Conservation (phyloP, 169 alveolate genomes). For the Eimeria sp. region DNA sequence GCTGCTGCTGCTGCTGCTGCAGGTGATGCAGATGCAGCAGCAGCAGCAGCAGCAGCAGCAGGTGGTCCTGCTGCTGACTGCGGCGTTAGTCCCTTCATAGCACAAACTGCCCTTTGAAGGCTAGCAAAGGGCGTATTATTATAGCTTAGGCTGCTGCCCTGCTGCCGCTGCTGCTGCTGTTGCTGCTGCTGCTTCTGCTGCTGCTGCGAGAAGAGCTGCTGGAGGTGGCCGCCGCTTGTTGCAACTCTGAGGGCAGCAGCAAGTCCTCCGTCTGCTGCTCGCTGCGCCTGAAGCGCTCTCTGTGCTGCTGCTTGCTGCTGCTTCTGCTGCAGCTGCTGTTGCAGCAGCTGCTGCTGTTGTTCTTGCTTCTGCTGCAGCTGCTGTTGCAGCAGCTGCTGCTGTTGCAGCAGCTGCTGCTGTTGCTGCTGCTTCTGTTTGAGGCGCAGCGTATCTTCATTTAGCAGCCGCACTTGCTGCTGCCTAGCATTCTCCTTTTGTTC, state of each 20-base stretch:
- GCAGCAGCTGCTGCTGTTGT: no score
- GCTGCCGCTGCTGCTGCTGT: constrained; percentile 45
- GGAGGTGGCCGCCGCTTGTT: constrained; percentile 21
- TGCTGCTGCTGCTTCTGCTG: background rate
- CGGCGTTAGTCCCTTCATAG: background rate
- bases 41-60: constrained; percentile 13
- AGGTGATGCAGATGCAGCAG: no score
- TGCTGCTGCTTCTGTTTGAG: no score
- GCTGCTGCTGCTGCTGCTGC: no score
- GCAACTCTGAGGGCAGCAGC: constrained; percentile 21
- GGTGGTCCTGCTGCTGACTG: constrained; percentile 5
- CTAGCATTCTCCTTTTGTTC: constrained; percentile 17
- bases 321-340: no score
- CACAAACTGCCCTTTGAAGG: background rate
- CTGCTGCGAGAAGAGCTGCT: background rate
- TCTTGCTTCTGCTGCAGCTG: no score
- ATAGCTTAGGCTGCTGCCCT: background rate
- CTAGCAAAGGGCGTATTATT: background rate
- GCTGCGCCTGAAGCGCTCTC: background rate
- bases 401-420: no score
- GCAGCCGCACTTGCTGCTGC: no score
- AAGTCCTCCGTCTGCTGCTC: background rate
- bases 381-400: no score
- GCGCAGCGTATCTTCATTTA: no score
- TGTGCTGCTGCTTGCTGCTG: background rate